A percentile compares a stretch with the other conserved stretches of the same genome.
Conservation (phyloP, 1,284 basidiomycete genomes). For the Macrocystidia cucumis region DNA sequence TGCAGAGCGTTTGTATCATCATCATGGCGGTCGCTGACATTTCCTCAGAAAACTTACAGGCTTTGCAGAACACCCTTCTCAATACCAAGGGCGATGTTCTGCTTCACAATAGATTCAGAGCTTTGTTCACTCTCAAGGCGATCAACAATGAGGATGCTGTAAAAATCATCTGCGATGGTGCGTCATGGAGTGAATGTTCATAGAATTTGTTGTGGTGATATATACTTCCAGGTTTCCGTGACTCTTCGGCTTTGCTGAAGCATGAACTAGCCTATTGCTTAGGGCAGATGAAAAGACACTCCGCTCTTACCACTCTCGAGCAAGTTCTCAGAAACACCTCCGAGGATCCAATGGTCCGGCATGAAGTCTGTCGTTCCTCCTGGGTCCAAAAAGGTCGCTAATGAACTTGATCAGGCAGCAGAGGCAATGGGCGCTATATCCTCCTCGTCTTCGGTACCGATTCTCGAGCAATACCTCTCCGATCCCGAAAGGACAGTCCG, state of each 20-base stretch:
- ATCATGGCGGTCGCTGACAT: conserved; percentile 16
- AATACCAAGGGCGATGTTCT: conserved; percentile 69
- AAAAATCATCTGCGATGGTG: conserved; percentile 80
- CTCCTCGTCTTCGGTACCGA: conserved; percentile 53
- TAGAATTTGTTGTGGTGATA: conserved; percentile 2
- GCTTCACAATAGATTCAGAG: conserved; percentile 86
- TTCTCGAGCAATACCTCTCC: conserved; percentile 68
- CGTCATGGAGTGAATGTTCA: conserved; percentile 10
- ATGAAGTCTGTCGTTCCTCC: conserved; percentile 60
- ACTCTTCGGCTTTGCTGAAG: conserved; percentile 88
- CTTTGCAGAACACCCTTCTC: conserved; percentile 66
- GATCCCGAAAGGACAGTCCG: conserved; percentile 80
- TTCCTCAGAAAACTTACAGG: conserved; percentile 35
- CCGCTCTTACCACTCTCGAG: conserved; percentile 79
- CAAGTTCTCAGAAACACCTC: conserved; percentile 60
- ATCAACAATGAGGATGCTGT: conserved; percentile 80
- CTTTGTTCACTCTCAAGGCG: conserved; percentile 91
- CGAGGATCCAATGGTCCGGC: conserved; percentile 96
- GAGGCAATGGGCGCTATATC: conserved; percentile 98
- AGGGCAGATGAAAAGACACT: conserved; percentile 77
- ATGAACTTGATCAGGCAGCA: conserved; percentile 59
- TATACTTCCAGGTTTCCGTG: conserved; percentile 61
- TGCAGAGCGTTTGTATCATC: no score
- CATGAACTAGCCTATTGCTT: conserved; percentile 98
- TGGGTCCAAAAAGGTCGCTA: conserved; percentile 28